Percentiles rank a stretch among this genome's conserved stretches.
Evolutionary conservation across 805 yeast species (phyloP).

Genomic region (Cyberlindnera samutprakarnensis): DNA sequence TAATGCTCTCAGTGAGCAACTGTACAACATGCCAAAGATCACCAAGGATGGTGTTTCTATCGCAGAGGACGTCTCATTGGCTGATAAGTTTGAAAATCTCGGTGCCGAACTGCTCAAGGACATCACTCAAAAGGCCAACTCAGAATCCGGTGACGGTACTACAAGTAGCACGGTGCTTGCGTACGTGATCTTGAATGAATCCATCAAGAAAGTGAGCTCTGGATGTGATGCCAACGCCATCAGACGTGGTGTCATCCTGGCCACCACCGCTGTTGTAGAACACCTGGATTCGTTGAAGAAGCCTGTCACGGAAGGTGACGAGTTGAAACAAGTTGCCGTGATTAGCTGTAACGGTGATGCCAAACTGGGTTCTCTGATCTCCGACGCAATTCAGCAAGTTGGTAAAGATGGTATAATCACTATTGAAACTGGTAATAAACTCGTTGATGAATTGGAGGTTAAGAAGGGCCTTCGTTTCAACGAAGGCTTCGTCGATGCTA

Average conservation of each 20-base stretch:
- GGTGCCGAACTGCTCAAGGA: slow-evolving; percentile 95
- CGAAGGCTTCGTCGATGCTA: slow-evolving; percentile 95
- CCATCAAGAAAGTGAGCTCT: slow-evolving; percentile 95
- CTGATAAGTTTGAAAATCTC: slow-evolving; percentile 91
- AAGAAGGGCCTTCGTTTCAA: slow-evolving; percentile 98
- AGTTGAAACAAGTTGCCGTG: slow-evolving; percentile 97
- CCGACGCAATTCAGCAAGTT: slow-evolving; percentile 96
- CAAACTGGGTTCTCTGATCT: slow-evolving; percentile 85
- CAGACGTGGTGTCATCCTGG: slow-evolving; percentile 95
- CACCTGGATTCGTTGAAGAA: slow-evolving; percentile 80
- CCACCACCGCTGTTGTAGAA: slow-evolving; percentile 86
- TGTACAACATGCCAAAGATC: slow-evolving; percentile 94
- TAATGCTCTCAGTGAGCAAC: slow-evolving; percentile 93
- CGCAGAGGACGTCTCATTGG: slow-evolving; percentile 73
- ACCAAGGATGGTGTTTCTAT: slow-evolving; percentile 99
- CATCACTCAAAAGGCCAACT: slow-evolving; percentile 95
- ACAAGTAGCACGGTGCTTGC: slow-evolving; percentile 96
- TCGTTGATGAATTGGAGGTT: slow-evolving; percentile 93
- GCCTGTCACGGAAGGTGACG: slow-evolving; percentile 89
- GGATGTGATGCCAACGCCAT: slow-evolving; percentile 99
- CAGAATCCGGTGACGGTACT: slow-evolving; percentile 98
- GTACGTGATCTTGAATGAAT: slow-evolving; percentile 89
- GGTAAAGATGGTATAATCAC: slow-evolving; percentile 99
- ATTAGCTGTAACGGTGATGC: slow-evolving; percentile 95
- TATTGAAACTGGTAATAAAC: slow-evolving; percentile 93